Percentiles rank a stretch among this genome's conserved stretches.
Conservation (phyloP, 1,284 basidiomycete genomes). For the Coriolopsis trogii region DNA sequence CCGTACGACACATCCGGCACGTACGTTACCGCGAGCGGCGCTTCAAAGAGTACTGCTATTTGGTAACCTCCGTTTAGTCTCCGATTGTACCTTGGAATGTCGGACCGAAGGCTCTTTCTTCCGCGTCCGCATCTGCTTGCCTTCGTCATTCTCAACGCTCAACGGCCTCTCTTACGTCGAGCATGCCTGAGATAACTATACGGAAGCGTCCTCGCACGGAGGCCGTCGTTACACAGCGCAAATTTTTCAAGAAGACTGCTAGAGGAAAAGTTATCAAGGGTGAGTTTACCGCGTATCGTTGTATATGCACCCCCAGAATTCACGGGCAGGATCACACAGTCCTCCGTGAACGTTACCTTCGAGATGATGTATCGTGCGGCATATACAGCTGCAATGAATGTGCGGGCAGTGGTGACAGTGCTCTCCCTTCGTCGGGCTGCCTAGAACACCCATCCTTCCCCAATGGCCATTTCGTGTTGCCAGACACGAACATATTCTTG, state of each 20-base stretch:
- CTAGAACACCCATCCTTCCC: slow-evolving; percentile 55
- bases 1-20: no score
- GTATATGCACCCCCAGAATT: slow-evolving; percentile 6
- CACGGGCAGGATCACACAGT: slow-evolving; percentile 46
- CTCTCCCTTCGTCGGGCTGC: slow-evolving; percentile 47
- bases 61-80: no score
- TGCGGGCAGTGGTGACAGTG: slow-evolving; percentile 36
- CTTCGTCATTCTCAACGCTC: not conserved
- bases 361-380: slow-evolving; percentile 94
- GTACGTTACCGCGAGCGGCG: no score
- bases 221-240: slow-evolving; percentile 78
- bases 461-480: slow-evolving; percentile 81
- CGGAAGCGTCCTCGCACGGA: slow-evolving; percentile 76
- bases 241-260: slow-evolving; percentile 95
- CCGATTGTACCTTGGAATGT: no score
- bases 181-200: slow-evolving; percentile 72
- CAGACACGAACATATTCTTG: slow-evolving; percentile 96
- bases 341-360: slow-evolving; percentile 92
- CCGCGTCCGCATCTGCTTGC: no score
- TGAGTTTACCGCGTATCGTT: slow-evolving; percentile 37
- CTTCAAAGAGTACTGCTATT: no score
- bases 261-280: slow-evolving; percentile 94
- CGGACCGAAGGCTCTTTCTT: no score
- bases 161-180: not conserved
- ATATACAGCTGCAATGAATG: slow-evolving; percentile 75